A percentile compares a stretch with the other conserved stretches of the same genome.
Conservation (phyloP, 208 protist genomes). For the Wallacemonas rigidus region DNA sequence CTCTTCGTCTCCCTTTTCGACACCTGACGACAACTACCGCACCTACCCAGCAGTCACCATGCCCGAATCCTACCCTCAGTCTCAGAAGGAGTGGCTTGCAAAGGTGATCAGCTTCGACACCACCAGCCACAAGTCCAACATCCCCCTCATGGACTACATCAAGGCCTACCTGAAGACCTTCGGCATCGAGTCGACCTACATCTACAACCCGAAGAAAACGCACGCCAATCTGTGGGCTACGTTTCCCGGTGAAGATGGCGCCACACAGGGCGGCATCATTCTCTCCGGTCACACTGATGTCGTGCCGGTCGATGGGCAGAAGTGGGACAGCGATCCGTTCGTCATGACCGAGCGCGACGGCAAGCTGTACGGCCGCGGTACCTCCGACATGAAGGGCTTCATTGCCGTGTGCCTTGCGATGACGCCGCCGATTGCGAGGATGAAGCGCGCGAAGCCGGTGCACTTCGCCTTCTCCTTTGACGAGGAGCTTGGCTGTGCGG, state of each 20-base stretch:
- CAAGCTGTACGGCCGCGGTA: slow-evolving; percentile 61
- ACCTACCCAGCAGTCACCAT: too few relatives aligned
- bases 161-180: slow-evolving; percentile 32
- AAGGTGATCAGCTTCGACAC: slow-evolving; percentile 67
- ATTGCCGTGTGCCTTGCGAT: slow-evolving; percentile 54
- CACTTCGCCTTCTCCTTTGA: slow-evolving; percentile 61
- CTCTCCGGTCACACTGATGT: slow-evolving; percentile 71
- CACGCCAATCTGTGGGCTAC: slow-evolving; percentile 65
- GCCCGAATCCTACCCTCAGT: too few relatives aligned
- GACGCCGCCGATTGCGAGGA: slow-evolving; percentile 32
- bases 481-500: slow-evolving; percentile 48
- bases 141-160: slow-evolving; percentile 37
- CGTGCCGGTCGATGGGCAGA: slow-evolving; percentile 71
- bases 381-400: slow-evolving; percentile 71
- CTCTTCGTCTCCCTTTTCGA: too few relatives aligned
- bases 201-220: slow-evolving; percentile 35
- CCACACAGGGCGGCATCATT: slow-evolving; percentile 51
- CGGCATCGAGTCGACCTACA: slow-evolving; percentile 33
- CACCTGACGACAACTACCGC: too few relatives aligned
- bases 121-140: slow-evolving; percentile 49
- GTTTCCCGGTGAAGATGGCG: slow-evolving; percentile 40
- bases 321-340: slow-evolving; percentile 68
- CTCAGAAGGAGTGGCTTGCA: slow-evolving; percentile 34
- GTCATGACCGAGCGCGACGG: slow-evolving; percentile 50
- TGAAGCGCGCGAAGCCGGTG: slow-evolving; percentile 50